Evolutionary conservation across 2,329 filamentous ascomycete genomes (phyloP), one percentile per base, ranked within the genome.

Genomic region (Talaromyces sp.): DNA sequence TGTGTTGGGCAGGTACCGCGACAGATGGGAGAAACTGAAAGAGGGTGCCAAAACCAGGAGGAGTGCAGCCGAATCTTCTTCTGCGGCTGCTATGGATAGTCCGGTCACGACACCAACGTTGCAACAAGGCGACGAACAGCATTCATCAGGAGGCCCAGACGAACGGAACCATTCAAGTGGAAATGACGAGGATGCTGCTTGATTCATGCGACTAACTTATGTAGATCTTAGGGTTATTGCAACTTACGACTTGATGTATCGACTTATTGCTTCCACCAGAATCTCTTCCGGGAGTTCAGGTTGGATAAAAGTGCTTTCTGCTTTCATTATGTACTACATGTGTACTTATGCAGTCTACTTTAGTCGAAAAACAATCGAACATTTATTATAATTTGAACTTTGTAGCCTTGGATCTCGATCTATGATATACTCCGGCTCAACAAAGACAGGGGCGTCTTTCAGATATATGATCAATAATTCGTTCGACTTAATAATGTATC

Each of bases 11-110:
- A 78, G 83, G 64, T 90, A 90, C 73, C 75, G 86, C 60, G 85
- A 88, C 64, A 84, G 87, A 66, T 91, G 88, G 87, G 88, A 90
- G 75, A 86, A 86, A 69, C 75, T 91, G 69, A 90, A 90, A 75
- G 86, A 87, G 56, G 86, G 86, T 0, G 88, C 88, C 2, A 84
- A 77, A 63, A 76, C 73, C 8, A 70, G 76, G 47, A 72, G 76
- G 17, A 68, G 57, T 43, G 64, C 65, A 4, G 63, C 64, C 13
- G 64, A 43, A 1, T 43, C 52, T n/a, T 50, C 64, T 52, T 52
- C 56, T n/a, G 45, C 62, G 15, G 43, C 59, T 41, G 47, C 56
- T 25, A 49, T 39, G 33, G 50, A 52, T 1, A 65, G 63, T 58
- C 63, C 63, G 22, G 41, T 49, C 27, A 52, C 39, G 8, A 65